Evolutionary conservation across 2,329 filamentous ascomycete species (phyloP), one percentile per base, ranked within the genome.

Genomic region (Alternaria arborescens): DNA sequence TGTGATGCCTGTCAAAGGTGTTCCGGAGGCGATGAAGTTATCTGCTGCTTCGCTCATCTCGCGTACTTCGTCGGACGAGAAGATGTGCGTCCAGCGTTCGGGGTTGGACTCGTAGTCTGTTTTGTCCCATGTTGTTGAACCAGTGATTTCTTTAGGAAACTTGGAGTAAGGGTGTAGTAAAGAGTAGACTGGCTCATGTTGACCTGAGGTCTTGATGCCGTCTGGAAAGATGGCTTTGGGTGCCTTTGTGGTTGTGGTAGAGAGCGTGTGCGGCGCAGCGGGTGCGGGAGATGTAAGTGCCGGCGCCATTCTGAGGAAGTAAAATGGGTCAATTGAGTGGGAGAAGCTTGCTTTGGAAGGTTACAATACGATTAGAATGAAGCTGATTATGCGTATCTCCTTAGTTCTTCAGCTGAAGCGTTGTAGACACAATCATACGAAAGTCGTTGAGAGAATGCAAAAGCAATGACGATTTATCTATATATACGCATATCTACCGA

Each of bases 11-110:
- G 90, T 93, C 68, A 94, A 78, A 0, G 90, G 89, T 1, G 82
- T 88, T 36, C 86, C 86, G 14, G 84, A 84, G 5, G 83, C 83
- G 36, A 93, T 85, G 77, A 94, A 94, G 11, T 80, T 81, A 77
- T 94, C 91, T 0, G 91, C 86, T 0, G 90, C 85, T 20, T 80
- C 74, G 70, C 87, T 86, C 51, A 95, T 81, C 72, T 94, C 91
- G 10, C 81, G 79, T 20, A 93, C 81, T 76, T 94, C 91, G 2
- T 87, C 84, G 0, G 83, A 77, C 0, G 85, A 89, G 74, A 94
- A 91, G 8, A 80, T 80, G 78, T 93, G 91, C 5, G 89, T 88
- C 91, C 91, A 94, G 76, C 84, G 84, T 69, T 91, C 88, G 0
- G 89, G 87, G 68, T 85, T 82, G 65, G 85, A 77, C 55, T 81